These are phyloP conservation scores for Xerocomellus intermedius DNA, from an alignment of 768 basidiomycete species.

Conservation along the genomic window DNA sequence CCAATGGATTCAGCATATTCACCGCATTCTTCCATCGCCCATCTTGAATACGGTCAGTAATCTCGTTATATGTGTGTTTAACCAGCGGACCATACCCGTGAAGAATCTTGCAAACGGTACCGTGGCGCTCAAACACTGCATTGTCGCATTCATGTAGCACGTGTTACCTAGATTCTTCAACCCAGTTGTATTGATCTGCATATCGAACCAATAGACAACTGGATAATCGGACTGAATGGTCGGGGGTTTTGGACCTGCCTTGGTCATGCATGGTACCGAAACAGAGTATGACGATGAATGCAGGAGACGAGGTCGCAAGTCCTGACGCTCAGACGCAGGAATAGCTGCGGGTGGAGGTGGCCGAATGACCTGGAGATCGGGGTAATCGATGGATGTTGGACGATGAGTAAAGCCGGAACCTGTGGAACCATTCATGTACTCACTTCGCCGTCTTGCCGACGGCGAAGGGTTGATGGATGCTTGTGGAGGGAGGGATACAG, in stretches of 20 bases:
- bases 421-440: constrained; percentile 78
- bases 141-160: constrained; percentile 98
- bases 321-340: constrained; percentile 70
- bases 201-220: constrained; percentile 80
- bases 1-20: constrained; percentile 82
- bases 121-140: constrained; percentile 95
- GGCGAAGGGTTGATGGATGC: constrained; percentile 82
- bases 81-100: constrained; percentile 51
- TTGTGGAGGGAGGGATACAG: constrained; percentile 69
- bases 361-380: constrained; percentile 66
- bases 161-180: constrained; percentile 96
- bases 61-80: background rate
- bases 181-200: constrained; percentile 76
- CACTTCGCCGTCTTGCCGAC: constrained; percentile 67
- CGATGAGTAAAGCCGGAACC: constrained; percentile 46
- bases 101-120: constrained; percentile 93
- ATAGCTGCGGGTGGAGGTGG: constrained; percentile 80
- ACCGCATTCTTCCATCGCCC: constrained; percentile 80
- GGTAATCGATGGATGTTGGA: constrained; percentile 70
- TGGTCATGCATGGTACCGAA: constrained; percentile 18
- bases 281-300: constrained; percentile 37
- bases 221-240: constrained; percentile 76
- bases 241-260: constrained; percentile 54
- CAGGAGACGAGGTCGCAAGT: constrained; percentile 58
- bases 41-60: constrained; percentile 42